A percentile compares a stretch with the other conserved stretches of the same genome.
Evolutionary conservation across 2,329 filamentous ascomycete species (phyloP).

Genomic region (Fusarium armeniacum): DNA sequence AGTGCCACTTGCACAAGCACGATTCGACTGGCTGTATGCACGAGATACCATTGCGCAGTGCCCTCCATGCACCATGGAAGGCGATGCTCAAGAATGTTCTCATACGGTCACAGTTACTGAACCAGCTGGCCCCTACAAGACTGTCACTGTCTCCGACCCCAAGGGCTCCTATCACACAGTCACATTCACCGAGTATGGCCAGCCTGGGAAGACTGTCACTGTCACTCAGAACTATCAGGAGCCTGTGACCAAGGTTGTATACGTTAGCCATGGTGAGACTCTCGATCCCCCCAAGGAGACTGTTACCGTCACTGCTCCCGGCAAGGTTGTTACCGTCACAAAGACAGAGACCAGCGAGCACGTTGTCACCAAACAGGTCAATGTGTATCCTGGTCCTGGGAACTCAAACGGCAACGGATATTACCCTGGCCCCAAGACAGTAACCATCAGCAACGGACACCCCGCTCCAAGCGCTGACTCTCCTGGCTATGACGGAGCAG

Average conservation of each 20-base stretch:
- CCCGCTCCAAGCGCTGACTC: constrained; percentile 29
- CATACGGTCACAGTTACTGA: constrained; percentile 50
- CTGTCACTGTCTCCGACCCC: constrained; percentile 40
- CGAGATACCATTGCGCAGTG: constrained; percentile 46
- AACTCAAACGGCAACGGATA: constrained; percentile 21
- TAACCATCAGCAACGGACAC: constrained; percentile 31
- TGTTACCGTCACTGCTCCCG: constrained; percentile 47
- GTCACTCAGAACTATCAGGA: constrained; percentile 35
- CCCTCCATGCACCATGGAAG: constrained; percentile 50
- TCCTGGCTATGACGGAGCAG: constrained; percentile 19
- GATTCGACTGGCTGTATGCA: constrained; percentile 39
- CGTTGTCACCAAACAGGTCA: constrained; percentile 43
- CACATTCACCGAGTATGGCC: constrained; percentile 34
- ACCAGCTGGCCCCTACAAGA: constrained; percentile 31
- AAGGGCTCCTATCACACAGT: constrained; percentile 33
- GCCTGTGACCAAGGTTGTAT: constrained; percentile 37
- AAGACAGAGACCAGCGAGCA: constrained; percentile 41
- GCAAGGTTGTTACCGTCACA: constrained; percentile 47
- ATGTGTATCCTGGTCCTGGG: constrained; percentile 31
- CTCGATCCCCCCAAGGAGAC: constrained; percentile 46
- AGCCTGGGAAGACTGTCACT: constrained; percentile 33
- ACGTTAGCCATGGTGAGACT: constrained; percentile 40
- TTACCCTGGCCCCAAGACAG: constrained; percentile 29
- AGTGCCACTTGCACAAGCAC: constrained; percentile 49
- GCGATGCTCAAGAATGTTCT: constrained; percentile 22